Percentiles rank a stretch among this genome's conserved stretches.
phyloP scores from a whole-genome alignment of 2,329 filamentous ascomycete genomes.

The Ceratocystis eucalypticola region DNA sequence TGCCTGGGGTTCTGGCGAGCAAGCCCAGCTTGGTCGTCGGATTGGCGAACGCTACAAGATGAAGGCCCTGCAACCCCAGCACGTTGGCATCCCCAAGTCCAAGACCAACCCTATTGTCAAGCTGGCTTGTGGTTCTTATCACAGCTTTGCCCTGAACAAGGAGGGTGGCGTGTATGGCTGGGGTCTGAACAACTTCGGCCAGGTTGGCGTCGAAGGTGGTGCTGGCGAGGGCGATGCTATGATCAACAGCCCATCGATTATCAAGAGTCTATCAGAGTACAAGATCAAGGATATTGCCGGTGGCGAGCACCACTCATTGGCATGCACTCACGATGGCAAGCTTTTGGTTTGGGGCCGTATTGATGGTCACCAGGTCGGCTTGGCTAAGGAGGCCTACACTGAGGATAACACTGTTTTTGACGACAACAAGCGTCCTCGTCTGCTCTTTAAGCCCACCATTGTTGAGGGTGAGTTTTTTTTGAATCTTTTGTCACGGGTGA shows the following conservation, averaged over 20 bases:
- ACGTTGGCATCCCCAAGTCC: conserved; percentile 44
- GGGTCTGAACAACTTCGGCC: conserved; percentile 78
- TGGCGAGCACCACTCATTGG: conserved; percentile 60
- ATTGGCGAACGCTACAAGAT: conserved; percentile 50
- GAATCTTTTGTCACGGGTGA: too few relatives aligned
- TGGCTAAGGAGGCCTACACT: conserved; percentile 38
- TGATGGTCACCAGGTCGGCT: conserved; percentile 40
- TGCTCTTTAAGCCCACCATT: conserved; percentile 36
- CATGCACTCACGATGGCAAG: conserved; percentile 42
- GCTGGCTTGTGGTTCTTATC: conserved; percentile 56
- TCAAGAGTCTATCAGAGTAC: conserved; percentile 52
- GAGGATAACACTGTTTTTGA: conserved; percentile 48
- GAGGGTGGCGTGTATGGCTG: conserved; percentile 62
- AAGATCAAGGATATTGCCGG: conserved; percentile 50
- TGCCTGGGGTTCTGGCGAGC: conserved; percentile 61
- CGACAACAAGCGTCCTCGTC: conserved; percentile 48
- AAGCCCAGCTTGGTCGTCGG: conserved; percentile 48
- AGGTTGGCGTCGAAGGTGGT: conserved; percentile 50
- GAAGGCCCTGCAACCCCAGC: conserved; percentile 46
- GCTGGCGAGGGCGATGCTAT: conserved; percentile 39
- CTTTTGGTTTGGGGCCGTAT: conserved; percentile 48
- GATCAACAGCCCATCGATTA: conserved; percentile 51
- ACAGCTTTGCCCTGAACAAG: conserved; percentile 66
- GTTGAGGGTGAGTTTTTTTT: conserved; percentile 22
- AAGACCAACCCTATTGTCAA: conserved; percentile 32